phyloP scores from a whole-genome alignment of 352 stramenopile genomes.

The Elongisporangium undulatum region DNA sequence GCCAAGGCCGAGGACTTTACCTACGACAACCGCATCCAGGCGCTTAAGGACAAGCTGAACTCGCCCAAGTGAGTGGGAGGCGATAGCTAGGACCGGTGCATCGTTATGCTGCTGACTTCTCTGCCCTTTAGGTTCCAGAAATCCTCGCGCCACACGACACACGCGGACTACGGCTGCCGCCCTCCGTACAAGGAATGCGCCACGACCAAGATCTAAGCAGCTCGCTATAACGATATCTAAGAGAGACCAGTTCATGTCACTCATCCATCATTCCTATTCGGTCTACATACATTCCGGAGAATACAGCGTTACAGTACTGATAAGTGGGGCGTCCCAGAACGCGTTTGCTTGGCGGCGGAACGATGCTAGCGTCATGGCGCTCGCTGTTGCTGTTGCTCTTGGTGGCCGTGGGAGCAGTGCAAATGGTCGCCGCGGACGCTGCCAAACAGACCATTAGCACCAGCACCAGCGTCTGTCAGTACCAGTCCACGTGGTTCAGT shows the following conservation, averaged over 20 bases:
- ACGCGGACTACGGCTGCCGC: constrained; percentile 58
- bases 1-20: constrained; percentile 78
- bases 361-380: neutral
- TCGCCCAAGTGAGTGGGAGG: constrained; percentile 52
- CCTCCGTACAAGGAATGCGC: constrained; percentile 73
- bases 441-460: neutral
- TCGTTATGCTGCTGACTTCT: neutral
- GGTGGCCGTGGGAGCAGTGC: neutral
- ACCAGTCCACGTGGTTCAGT: neutral
- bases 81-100: too few species aligned
- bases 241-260: too few species aligned
- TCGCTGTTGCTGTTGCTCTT: constrained; percentile 3
- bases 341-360: too few species aligned
- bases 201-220: constrained; percentile 41
- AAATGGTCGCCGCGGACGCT: neutral
- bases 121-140: constrained; percentile 39
- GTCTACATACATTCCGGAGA: constrained; percentile 2
- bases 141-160: constrained; percentile 49
- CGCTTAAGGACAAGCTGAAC: constrained; percentile 57
- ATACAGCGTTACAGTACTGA: neutral
- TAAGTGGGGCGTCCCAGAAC: too few species aligned
- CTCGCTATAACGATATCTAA: neutral
- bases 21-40: constrained; percentile 75
- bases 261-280: constrained; percentile 3
- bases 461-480: neutral